Conservation (phyloP, 2,329 filamentous ascomycete species). For the Rachicladosporium sp. region DNA sequence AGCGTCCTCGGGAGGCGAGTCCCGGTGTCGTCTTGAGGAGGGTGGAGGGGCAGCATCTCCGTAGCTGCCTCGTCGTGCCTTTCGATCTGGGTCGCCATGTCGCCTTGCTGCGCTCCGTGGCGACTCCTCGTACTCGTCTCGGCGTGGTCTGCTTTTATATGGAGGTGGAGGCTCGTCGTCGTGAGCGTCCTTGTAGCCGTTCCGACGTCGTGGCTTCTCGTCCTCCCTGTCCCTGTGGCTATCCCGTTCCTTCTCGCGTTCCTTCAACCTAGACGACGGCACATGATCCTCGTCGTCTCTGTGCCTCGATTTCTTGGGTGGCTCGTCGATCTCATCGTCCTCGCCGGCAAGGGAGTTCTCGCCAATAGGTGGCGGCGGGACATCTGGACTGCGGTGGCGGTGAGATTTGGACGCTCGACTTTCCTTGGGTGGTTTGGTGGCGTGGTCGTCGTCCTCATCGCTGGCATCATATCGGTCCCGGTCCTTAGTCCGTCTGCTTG, state of each 20-base stretch:
- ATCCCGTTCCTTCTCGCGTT: not conserved
- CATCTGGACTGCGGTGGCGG: not conserved
- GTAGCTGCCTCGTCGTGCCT: not conserved
- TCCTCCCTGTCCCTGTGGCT: slow-evolving; percentile 3
- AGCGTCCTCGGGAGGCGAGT: too few relatives aligned
- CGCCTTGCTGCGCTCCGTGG: not conserved
- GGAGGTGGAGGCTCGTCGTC: slow-evolving; percentile 2
- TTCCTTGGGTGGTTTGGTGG: not conserved
- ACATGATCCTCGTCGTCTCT: not conserved
- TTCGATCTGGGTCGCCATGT: too few relatives aligned
- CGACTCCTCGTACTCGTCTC: slow-evolving; percentile 1
- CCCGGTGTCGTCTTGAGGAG: not conserved
- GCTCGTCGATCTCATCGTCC: slow-evolving; percentile 3
- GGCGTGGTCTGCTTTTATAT: not conserved
- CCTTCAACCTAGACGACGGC: not conserved
- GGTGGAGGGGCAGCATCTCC: slow-evolving; percentile 1
- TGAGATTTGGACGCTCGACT: too few relatives aligned
- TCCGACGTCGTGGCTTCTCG: slow-evolving; percentile 1
- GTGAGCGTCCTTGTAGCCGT: slow-evolving; percentile 1
- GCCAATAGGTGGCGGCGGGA: slow-evolving; percentile 4
- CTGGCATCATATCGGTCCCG: slow-evolving; percentile 4
- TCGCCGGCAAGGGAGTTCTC: slow-evolving; percentile 1
- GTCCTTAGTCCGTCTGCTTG: slow-evolving; percentile 2
- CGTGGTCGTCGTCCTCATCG: slow-evolving; percentile 4
- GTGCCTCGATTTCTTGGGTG: slow-evolving; percentile 1